Evolutionary conservation across 2,329 filamentous ascomycete species (phyloP).

Genomic region (Colletotrichum shisoi): DNA sequence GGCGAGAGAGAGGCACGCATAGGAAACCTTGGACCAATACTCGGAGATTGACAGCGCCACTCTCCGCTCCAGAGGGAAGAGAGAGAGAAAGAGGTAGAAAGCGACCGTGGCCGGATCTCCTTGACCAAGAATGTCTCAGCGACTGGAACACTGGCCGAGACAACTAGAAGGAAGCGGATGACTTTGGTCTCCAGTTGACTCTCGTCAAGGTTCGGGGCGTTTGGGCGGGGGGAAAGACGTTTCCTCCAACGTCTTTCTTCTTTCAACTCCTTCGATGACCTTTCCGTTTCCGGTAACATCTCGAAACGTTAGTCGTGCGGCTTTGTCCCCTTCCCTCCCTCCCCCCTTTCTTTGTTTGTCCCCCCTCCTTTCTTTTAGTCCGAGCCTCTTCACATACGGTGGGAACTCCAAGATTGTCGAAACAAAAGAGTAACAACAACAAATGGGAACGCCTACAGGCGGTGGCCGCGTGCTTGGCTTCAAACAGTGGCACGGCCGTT

Average conservation of each 20-base stretch:
- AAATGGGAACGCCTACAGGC: background rate
- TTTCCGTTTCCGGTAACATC: conserved; percentile 5
- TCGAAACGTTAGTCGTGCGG: background rate
- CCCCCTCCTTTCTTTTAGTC: background rate
- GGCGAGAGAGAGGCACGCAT: background rate
- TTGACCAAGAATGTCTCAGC: background rate
- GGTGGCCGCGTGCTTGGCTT: background rate
- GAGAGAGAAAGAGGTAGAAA: too few species aligned
- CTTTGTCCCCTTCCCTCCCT: too few species aligned
- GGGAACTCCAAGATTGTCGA: too few species aligned
- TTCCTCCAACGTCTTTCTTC: conserved; percentile 17
- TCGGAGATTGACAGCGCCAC: background rate
- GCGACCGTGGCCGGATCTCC: background rate
- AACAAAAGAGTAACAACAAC: background rate
- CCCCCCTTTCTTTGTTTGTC: background rate
- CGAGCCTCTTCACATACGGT: too few species aligned
- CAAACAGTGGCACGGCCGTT: background rate
- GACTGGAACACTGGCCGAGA: background rate
- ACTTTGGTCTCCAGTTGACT: background rate
- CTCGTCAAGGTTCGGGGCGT: background rate
- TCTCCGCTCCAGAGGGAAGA: too few species aligned
- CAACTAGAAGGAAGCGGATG: background rate
- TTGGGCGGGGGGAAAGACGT: background rate
- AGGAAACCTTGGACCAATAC: background rate
- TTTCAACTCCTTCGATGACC: background rate